Base-by-base conservation (phyloP, 257 asterid genomes). In the Solanum commersonii region DNA sequence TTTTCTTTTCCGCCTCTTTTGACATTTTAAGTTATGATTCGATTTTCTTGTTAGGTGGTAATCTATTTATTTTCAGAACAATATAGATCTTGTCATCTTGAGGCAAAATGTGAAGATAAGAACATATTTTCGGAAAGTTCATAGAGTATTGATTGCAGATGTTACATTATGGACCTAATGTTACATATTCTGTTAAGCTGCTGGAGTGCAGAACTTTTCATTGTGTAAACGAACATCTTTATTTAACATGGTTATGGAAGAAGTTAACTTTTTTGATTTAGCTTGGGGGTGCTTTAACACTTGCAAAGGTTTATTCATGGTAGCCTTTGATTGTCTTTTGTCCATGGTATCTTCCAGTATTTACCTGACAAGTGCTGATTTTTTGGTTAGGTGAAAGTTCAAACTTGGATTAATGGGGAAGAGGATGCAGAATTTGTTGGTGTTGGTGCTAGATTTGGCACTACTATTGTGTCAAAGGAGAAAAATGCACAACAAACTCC, bases 391-490 rank as follows among this genome's bases (percentile, higher is more conserved):
- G 98, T 96, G 40, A 96, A 96, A 95, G 94, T 96, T 89, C 99
- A 94, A 90, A 95, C 97, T 84, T 96, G 98, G 98, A 93, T 96
- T 49, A 91, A 96, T 83, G 99, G 94, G 22, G 52, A 86, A 82
- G 98, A 96, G 90, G 94, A 94, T 10, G 93, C 78, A 12, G 98
- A 96, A 73, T 96, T 94, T 92, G 98, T 95, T 71, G 99, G 99
- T 87, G 98, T 95, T 82, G 98, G 98, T 87, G 99, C 99, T 86
- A 91, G 98, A 91, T 96, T 96, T 91, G 99, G 99, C 88, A 90
- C 92, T 15, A 89, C 95, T 71, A 92, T 95, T 83, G 98, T 92
- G 88, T 93, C 99, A 15, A 94, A 94, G 93, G 98, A 96, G 93
- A 96, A 95, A 92, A 93, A 94, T 88, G 98, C 98, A 33, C 91